Evolutionary conservation across 2,329 filamentous ascomycete genomes (phyloP).

Genomic region (Seiridium unicorne): DNA sequence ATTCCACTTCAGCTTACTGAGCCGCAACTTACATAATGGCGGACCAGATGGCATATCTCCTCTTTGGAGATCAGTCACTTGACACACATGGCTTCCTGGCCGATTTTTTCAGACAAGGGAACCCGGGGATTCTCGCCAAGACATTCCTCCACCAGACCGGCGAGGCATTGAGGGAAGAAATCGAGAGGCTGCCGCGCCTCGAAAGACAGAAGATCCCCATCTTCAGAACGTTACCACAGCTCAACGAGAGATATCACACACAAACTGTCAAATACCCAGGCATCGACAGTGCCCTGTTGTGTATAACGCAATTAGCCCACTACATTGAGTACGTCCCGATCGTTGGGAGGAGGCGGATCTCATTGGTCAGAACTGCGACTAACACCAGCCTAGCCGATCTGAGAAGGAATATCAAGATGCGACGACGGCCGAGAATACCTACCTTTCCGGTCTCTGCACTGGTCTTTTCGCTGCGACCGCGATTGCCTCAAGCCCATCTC

Average conservation of each 20-base stretch:
- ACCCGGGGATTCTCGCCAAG: conserved; percentile 51
- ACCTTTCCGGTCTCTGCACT: conserved; percentile 65
- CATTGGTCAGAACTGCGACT: conserved; percentile 16
- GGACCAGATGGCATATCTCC: conserved; percentile 52
- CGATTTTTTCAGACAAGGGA: conserved; percentile 44
- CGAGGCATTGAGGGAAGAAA: conserved; percentile 58
- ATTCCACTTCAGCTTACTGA: conserved; percentile 14
- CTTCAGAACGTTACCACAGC: conserved; percentile 61
- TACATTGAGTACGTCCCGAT: conserved; percentile 60
- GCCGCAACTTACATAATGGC: conserved; percentile 36
- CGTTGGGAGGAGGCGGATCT: not conserved
- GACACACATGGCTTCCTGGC: conserved; percentile 65
- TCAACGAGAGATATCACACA: conserved; percentile 63
- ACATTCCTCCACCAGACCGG: conserved; percentile 60
- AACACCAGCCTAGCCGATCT: conserved; percentile 38
- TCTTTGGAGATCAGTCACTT: conserved; percentile 71
- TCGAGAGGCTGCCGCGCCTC: conserved; percentile 53
- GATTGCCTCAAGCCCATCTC: conserved; percentile 60
- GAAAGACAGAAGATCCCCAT: conserved; percentile 59
- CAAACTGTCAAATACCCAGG: conserved; percentile 57
- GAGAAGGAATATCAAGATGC: conserved; percentile 56
- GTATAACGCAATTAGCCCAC: conserved; percentile 64
- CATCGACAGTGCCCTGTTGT: conserved; percentile 64
- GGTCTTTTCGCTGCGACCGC: conserved; percentile 69
- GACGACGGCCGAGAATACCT: conserved; percentile 46